Evolutionary conservation across 257 asterid genomes (phyloP), one percentile per base, ranked within the genome.

Genomic region (Plantago ovata): DNA sequence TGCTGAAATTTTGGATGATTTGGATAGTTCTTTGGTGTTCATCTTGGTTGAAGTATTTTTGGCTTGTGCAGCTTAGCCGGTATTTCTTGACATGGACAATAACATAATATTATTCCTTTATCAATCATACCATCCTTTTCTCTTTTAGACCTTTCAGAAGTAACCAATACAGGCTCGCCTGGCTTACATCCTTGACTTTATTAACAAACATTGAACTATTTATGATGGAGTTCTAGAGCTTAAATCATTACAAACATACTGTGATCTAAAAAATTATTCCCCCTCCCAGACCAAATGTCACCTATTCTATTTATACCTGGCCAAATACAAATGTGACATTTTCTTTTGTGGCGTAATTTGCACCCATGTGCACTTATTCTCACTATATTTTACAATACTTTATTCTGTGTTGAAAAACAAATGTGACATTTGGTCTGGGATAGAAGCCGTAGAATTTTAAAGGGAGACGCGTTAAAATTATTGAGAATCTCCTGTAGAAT

Each of bases 141-240:
- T 50, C 38, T 50, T 58, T 21, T 23, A 28, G 36, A 28, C 7
- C 7, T 18, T 40, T 28, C 13, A 60, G 39, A 12, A 13, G 32
- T 18, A 21, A 47, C 36, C n/a, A 45, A 21, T 28, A 42, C 53
- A 41, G 58, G 67, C 43, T 32, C 38, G 33, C 21, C 53, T 14
- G n/a, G 19, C 44, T 19, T 44, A 54, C 50, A 40, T 56, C 43
- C 21, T 38, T 49, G 14, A 14, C 56, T 20, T 23, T 46, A 46
- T 53, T 38, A 24, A 19, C 41, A 61, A 33, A n/a, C 53, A 46
- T 38, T 56, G 11, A 41, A 28, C 14, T 41, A 39, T 24, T 24
- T 16, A n/a, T 0, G 23, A 46, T 15, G 24, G 52, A 11, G 11
- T 39, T 20, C 41, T 65, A 42, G 44, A 28, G n/a, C 21, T 19